Conservation (phyloP, 768 basidiomycete genomes). For the Rhodotorula paludigena region DNA sequence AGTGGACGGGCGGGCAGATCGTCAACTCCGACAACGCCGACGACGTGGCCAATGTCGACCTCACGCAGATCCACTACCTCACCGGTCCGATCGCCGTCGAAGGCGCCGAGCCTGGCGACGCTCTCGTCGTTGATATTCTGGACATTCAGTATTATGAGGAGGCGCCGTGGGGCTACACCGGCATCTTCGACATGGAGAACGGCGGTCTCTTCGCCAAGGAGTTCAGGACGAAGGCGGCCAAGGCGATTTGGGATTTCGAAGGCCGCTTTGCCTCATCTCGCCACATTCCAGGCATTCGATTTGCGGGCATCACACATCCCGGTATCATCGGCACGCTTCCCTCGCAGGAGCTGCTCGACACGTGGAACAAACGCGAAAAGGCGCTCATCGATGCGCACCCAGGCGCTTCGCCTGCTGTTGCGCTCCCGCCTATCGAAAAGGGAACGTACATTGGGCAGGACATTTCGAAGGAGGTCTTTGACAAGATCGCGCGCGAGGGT, state of each 20-base stretch:
- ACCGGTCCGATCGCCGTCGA: constrained; percentile 70
- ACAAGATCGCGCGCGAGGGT: constrained; percentile 62
- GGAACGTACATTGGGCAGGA: constrained; percentile 70
- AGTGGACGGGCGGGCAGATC: constrained; percentile 67
- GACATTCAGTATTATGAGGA: constrained; percentile 56
- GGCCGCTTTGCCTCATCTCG: constrained; percentile 53
- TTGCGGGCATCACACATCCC: constrained; percentile 71
- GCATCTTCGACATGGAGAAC: constrained; percentile 63
- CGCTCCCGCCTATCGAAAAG: constrained; percentile 58
- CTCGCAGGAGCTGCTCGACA: constrained; percentile 64
- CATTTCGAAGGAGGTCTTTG: constrained; percentile 51
- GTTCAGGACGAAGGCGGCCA: constrained; percentile 65
- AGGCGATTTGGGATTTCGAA: constrained; percentile 76
- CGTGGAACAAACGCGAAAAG: constrained; percentile 69
- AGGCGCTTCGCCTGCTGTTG: constrained; percentile 60
- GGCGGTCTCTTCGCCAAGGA: constrained; percentile 66
- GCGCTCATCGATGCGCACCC: constrained; percentile 58
- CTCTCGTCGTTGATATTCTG: constrained; percentile 72
- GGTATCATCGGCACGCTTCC: constrained; percentile 61
- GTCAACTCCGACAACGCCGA: constrained; percentile 48
- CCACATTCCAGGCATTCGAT: constrained; percentile 72
- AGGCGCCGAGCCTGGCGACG: constrained; percentile 72
- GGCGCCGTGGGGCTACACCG: constrained; percentile 79
- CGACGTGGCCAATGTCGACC: constrained; percentile 62
- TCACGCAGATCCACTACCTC: constrained; percentile 66